Conservation (phyloP, 2,329 filamentous ascomycete species). For the Lasiodiplodia sp. region DNA sequence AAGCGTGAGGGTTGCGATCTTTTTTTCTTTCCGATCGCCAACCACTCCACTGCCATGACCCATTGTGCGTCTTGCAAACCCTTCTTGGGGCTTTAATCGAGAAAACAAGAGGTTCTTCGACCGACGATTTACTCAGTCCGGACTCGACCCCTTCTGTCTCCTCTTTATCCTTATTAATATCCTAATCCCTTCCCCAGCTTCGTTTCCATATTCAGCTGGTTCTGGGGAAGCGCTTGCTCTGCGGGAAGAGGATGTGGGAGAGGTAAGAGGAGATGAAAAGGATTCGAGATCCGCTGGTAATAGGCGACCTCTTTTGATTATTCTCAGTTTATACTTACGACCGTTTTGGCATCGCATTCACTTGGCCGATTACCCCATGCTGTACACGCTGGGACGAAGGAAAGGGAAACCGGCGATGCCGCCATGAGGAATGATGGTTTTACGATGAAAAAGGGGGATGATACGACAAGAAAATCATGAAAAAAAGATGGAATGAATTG, state of each 20-base stretch:
- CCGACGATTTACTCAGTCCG: conserved; percentile 17
- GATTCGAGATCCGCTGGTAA: conserved; percentile 9
- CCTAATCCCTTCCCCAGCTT: conserved; percentile 25
- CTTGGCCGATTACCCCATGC: conserved; percentile 4
- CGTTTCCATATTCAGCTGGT: conserved; percentile 25
- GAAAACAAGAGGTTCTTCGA: conserved; percentile 21
- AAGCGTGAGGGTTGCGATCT: conserved; percentile 11
- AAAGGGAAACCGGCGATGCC: conserved; percentile 19
- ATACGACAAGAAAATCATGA: conserved; percentile 2
- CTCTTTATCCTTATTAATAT: conserved; percentile 2
- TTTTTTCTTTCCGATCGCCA: conserved; percentile 8
- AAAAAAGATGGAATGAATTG: background rate
- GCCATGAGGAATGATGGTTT: conserved; percentile 10
- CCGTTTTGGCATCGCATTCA: conserved; percentile 10
- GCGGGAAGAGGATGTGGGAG: conserved; percentile 1
- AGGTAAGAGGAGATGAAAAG: background rate
- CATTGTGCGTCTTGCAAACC: conserved; percentile 19
- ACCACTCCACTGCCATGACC: conserved; percentile 5
- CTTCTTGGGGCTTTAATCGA: conserved; percentile 7
- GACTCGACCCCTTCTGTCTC: background rate
- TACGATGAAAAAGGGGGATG: conserved; percentile 2
- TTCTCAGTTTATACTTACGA: background rate
- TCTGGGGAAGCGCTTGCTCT: conserved; percentile 25
- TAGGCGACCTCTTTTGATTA: conserved; percentile 16
- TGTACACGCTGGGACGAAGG: conserved; percentile 9